Conservation (phyloP, 1,284 basidiomycete genomes). For the Ganoderma sp. region DNA sequence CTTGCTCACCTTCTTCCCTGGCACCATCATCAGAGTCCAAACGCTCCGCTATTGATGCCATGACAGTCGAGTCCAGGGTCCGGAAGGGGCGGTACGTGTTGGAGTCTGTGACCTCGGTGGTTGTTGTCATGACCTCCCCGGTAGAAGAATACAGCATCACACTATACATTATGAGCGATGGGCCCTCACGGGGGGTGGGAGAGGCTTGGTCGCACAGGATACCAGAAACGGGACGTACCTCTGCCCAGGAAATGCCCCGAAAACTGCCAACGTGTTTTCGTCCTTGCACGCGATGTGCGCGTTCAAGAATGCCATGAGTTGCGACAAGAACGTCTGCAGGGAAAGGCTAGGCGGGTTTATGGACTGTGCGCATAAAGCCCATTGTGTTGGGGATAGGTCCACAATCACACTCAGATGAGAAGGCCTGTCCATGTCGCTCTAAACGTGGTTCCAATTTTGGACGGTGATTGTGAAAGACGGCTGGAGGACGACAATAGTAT, state of each 20-base stretch:
- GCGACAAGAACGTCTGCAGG: constrained; percentile 73
- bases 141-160: constrained; percentile 77
- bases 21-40: constrained; percentile 57
- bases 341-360: constrained; percentile 58
- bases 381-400: constrained; percentile 84
- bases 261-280: constrained; percentile 92
- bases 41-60: constrained; percentile 66
- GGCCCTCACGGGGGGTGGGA: not conserved
- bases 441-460: not conserved
- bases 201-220: not conserved
- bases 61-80: constrained; percentile 71
- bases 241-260: constrained; percentile 85
- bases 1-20: constrained; percentile 53
- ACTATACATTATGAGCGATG: constrained; percentile 44
- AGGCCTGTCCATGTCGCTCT: constrained; percentile 52
- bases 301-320: constrained; percentile 90
- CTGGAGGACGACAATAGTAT: not conserved
- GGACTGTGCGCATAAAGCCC: constrained; percentile 67
- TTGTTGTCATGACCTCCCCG: constrained; percentile 46
- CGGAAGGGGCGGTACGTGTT: constrained; percentile 88
- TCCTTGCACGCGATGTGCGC: constrained; percentile 90
- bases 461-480: not conserved
- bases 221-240: constrained; percentile 55
- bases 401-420: constrained; percentile 83
- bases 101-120: constrained; percentile 59